These are phyloP conservation scores for Rhizophagus clarus DNA, from an alignment of 192 early-diverging fungal species.

Conservation along the genomic window DNA sequence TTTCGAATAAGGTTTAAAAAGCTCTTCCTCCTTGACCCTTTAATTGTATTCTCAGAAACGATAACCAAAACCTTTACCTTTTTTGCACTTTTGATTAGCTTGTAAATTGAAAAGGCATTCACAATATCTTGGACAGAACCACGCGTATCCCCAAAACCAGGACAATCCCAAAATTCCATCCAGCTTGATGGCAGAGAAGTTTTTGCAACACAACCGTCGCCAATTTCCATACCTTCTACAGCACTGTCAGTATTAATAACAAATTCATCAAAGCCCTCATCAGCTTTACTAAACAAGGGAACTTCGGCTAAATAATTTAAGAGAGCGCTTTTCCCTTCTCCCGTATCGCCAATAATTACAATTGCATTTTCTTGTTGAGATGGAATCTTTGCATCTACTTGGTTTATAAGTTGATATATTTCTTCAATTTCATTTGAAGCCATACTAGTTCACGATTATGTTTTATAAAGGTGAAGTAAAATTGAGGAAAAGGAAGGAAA, in stretches of 20 bases:
- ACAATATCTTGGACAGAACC: not conserved
- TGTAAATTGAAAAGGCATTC: constrained; percentile 9
- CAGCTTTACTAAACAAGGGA: not conserved
- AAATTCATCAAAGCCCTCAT: not conserved
- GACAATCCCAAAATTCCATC: not conserved
- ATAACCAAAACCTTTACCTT: not conserved
- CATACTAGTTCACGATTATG: too few species aligned
- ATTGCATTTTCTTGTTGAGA: not conserved
- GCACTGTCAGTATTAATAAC: not conserved
- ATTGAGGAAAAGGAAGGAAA: too few species aligned
- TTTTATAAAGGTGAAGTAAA: too few species aligned
- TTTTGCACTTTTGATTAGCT: not conserved
- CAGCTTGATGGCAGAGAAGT: not conserved
- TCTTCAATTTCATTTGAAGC: not conserved
- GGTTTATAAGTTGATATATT: not conserved
- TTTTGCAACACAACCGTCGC: not conserved
- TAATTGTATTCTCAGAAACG: constrained; percentile 5
- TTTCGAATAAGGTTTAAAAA: constrained; percentile 4
- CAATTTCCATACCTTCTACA: not conserved
- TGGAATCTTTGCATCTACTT: not conserved
- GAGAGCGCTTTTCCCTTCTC: not conserved
- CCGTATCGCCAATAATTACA: constrained; percentile 8
- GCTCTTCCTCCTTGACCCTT: not conserved
- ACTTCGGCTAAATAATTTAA: constrained; percentile 1
- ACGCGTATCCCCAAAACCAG: constrained; percentile 1